Evolutionary conservation across 345 rosid species (phyloP).

Genomic region (Eucalyptus coolabah): DNA sequence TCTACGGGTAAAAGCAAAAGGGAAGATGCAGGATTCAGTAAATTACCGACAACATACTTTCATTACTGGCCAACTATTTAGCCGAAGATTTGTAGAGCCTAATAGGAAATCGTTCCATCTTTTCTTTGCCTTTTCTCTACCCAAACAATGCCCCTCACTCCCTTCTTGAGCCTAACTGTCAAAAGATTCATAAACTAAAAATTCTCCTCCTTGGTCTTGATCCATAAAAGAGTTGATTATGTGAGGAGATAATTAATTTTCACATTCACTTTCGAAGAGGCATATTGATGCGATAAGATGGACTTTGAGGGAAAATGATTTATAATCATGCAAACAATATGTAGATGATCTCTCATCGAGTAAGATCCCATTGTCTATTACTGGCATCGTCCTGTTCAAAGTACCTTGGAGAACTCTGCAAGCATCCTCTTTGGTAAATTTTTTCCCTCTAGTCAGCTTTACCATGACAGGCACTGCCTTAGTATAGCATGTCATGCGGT

Average conservation of each 20-base stretch:
- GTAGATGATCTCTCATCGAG: constrained; percentile 12
- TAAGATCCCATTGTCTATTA: constrained; percentile 86
- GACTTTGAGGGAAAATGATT: not conserved
- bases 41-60: not conserved
- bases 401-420: constrained; percentile 87
- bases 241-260: not conserved
- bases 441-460: not conserved
- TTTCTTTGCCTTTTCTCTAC: not conserved
- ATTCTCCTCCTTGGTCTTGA: not conserved
- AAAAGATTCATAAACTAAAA: not conserved
- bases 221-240: not conserved
- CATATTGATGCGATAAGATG: not conserved
- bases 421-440: constrained; percentile 85
- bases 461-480: not conserved
- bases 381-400: constrained; percentile 69
- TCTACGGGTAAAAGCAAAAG: not conserved
- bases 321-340: not conserved
- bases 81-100: not conserved
- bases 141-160: not conserved
- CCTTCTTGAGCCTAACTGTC: not conserved
- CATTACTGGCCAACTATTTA: not conserved
- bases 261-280: not conserved
- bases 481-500: not conserved
- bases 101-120: not conserved
- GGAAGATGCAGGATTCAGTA: not conserved